Base-by-base conservation (phyloP, 2,329 filamentous ascomycete genomes). In the Aspergillus fumigatiaffinis region DNA sequence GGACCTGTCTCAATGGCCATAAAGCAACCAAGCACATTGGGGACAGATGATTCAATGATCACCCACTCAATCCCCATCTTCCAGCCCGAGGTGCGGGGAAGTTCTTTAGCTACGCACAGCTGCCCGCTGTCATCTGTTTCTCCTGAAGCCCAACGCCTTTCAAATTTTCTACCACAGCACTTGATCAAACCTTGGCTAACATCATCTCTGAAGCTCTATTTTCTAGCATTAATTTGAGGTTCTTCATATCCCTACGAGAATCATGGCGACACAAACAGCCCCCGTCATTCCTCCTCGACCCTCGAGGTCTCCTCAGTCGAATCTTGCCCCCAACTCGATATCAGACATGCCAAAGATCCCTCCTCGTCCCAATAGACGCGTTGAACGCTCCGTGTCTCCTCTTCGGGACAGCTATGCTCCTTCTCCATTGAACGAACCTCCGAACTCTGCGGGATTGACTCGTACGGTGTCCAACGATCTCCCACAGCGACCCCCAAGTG, bases 401-500 rank as follows among this genome's bases (percentile, higher is more conserved):
- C 84, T 85, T 65, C 85, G 87, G 65, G 88, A 91, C 66, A 87
- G 87, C 66, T 96, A 89, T 72, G 90, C 91, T 38, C 91, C 86
- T 52, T 96, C 92, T 53, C 93, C 93, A 8, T 80, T 97, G 68
- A 94, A 93, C 72, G 89, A 91, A 68, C 83, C 52, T 63, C 76
- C 60, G 79, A 82, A 74, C 77, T 77, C 66, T 70, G 66, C 66
- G 25, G 65, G 64, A 48, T 52, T 74, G 54, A 63, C 57, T 56
- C 72, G 70, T 17, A 69, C 70, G 10, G 61, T 63, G 46, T 74
- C 73, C 26, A 70, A 71, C 48, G 74, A 77, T 41, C 58, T 71
- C 66, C 68, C 75, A 65, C 61, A 75, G 68, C 88, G 91, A 52
- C 85, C 89, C 38, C 84, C 86, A 51, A 95, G 90, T 70, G 90